These are phyloP conservation scores for Coelastrella sp. DNA, from an alignment of 139 green algal species.

Conservation along the genomic window DNA sequence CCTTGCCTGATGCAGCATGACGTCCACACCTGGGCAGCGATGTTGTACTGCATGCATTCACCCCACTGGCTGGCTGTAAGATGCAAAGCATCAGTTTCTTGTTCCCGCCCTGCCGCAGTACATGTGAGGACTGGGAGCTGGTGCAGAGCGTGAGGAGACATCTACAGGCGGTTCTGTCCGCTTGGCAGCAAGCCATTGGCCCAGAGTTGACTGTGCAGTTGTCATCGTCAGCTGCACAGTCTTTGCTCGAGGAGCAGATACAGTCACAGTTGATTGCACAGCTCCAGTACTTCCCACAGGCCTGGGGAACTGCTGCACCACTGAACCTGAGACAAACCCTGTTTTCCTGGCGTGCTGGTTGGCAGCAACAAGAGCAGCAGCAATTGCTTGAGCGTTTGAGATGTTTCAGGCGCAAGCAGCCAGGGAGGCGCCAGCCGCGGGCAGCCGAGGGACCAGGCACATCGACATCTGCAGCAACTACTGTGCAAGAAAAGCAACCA, in stretches of 20 bases:
- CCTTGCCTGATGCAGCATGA: too few relatives aligned
- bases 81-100: too few relatives aligned
- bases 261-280: neutral
- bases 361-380: neutral
- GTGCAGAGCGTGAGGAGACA: neutral
- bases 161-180: neutral
- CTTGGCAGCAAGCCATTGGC: neutral
- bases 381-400: too few relatives aligned
- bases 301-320: conserved; percentile 5
- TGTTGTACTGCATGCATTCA: too few relatives aligned
- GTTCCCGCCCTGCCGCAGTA: neutral
- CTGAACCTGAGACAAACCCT: neutral
- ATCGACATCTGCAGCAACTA: neutral
- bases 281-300: neutral
- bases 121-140: neutral
- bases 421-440: neutral
- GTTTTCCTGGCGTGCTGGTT: too few relatives aligned
- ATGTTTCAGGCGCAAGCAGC: too few relatives aligned
- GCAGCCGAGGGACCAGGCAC: too few relatives aligned
- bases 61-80: too few relatives aligned
- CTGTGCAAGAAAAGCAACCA: neutral
- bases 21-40: too few relatives aligned
- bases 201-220: neutral
- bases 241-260: neutral
- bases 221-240: neutral